Base-by-base conservation (phyloP, 495 filamentous ascomycete species). In the Aspergillus diversus region DNA sequence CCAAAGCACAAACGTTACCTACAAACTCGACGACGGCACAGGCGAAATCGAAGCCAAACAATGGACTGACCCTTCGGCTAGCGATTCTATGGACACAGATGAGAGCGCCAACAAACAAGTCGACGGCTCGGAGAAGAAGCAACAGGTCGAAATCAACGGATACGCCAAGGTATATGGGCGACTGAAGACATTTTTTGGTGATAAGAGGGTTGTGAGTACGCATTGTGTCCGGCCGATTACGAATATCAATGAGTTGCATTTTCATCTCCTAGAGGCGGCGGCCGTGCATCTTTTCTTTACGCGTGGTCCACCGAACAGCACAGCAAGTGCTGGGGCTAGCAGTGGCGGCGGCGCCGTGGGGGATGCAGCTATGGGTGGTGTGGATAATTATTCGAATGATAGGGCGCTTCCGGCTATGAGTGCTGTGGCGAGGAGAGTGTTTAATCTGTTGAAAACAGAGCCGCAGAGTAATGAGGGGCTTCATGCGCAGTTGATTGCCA, bases 1-100 rank as follows among this genome's bases (percentile, higher is more conserved):
- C n/a, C 92, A 96, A 79, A 82, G 90, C 52, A 97, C 94, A 59
- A 96, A 97, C 80, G 83, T 90, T 63, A 96, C 90, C 35, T 97
- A 96, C 84, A 89, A 87, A 67, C 77, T 98, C 66, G 96, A 98
- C 77, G 95, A 99, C 78, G 95, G 96, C 75, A 98, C 95, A 0
- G 95, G 92, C 61, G 81, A 86, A 33, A 87, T 97, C 59, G 95
- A 99, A 80, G 93, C 92, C 46, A 97, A 97, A 81, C 86, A 91
- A 74, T 98, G 92, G 92, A 79, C 93, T 21, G 92, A 97, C 77
- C 72, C 82, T 7, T 78, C 81, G 59, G 74, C 73, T 7, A 74
- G 72, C 11, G 82, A 84, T 33, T 77, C 74, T 34, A 83, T 83
- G 75, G 81, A 84, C 54, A 80, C 70, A 17, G 57, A 66, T 16